Evolutionary conservation across 2,329 filamentous ascomycete species (phyloP).

Genomic region (Lachnellula hyalina): DNA sequence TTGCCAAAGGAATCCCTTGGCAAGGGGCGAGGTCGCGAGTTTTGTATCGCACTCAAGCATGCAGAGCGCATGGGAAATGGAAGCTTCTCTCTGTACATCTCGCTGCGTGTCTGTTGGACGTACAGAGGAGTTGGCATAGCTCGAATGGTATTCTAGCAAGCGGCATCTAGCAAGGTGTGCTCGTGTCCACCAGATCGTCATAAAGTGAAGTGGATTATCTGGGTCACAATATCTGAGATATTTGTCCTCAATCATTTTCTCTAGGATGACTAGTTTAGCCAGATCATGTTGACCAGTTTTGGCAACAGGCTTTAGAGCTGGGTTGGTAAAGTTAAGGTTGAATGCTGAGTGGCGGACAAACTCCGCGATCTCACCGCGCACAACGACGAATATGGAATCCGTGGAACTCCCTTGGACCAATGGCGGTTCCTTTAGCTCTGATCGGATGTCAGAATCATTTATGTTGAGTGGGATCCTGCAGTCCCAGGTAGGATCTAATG

Average conservation of each 20-base stretch:
- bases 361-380: slow-evolving; percentile 51
- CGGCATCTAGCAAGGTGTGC: slow-evolving; percentile 24
- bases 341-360: slow-evolving; percentile 24
- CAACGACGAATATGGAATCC: slow-evolving; percentile 56
- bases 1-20: slow-evolving; percentile 30
- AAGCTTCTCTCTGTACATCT: slow-evolving; percentile 26
- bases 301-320: slow-evolving; percentile 19
- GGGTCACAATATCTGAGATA: slow-evolving; percentile 40
- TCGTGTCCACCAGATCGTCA: slow-evolving; percentile 27
- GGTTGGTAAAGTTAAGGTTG: slow-evolving; percentile 20
- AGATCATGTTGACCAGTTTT: slow-evolving; percentile 8
- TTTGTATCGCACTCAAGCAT: slow-evolving; percentile 33
- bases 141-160: slow-evolving; percentile 26
- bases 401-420: slow-evolving; percentile 46
- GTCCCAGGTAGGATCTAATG: slow-evolving; percentile 42
- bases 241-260: slow-evolving; percentile 37
- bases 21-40: slow-evolving; percentile 25
- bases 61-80: slow-evolving; percentile 28
- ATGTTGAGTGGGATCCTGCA: slow-evolving; percentile 55
- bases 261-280: slow-evolving; percentile 28
- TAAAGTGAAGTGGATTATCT: slow-evolving; percentile 34
- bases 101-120: slow-evolving; percentile 12
- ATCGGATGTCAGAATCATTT: slow-evolving; percentile 55
- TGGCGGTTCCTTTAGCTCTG: slow-evolving; percentile 51
- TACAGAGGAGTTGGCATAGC: slow-evolving; percentile 15